Evolutionary conservation across 257 asterid species (phyloP), one percentile per base, ranked within the genome.

Genomic region (Solanum chiquidenum): DNA sequence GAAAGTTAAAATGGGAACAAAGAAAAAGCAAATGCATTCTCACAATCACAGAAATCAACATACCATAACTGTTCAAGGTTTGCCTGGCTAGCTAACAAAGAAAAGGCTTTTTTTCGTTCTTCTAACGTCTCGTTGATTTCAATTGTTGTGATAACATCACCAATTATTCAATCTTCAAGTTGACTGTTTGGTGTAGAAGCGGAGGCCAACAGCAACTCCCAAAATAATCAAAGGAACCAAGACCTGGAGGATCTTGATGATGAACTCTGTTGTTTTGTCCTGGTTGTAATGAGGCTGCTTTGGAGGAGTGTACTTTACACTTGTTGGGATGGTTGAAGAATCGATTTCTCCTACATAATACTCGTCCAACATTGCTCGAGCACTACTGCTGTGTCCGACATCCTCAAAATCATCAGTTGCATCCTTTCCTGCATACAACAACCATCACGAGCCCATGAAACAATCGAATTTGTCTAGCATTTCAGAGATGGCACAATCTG

Each of bases 351-450:
- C 96, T 18, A 91, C 89, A 87, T 87, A 84, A 87, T 90, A 92
- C 82, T 91, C 90, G 3, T 88, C 90, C 94, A 93, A 87, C 95
- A 90, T 91, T 64, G 90, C 95, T 88, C 93, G 77, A 42, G 96
- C 96, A 7, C 91, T 71, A 87, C 87, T 94, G 38, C 93, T 92
- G 86, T 93, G 96, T 64, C 96, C 95, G 6, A 93, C 90, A 38
- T 93, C 95, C 87, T 91, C 94, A 80, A 95, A 95, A 91, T 93
- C 98, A 83, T 93, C 94, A 1, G 96, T 95, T 60, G 98, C 97
- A 77, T 95, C 98, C 92, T 93, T 94, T 60, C 96, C 98, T 94
- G 91, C 88, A 87, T 34, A 31, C 66, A 73, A 62, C 14, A 75
- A 64, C 14, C 5, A 44, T 44, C 68, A 16, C 16, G 40, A 44